Conservation (phyloP, 2,329 filamentous ascomycete species). For the Phaeosphaeria sp. region DNA sequence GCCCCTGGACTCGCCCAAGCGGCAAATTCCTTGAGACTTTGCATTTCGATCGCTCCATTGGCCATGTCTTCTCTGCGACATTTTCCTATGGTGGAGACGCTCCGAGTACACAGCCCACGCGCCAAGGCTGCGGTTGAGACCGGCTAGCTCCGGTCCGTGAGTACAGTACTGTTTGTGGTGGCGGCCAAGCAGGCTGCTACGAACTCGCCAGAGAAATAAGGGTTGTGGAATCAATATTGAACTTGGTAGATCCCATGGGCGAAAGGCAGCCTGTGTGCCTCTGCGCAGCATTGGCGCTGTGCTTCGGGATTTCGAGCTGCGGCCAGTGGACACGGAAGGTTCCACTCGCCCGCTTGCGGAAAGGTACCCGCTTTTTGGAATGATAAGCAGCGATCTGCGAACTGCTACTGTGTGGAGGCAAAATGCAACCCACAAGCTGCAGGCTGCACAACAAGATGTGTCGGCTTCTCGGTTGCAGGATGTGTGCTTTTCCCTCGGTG, state of each 20-base stretch:
- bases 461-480: neutral
- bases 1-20: neutral
- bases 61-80: neutral
- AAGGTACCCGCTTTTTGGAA: neutral
- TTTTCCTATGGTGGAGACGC: conserved; percentile 1
- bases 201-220: neutral
- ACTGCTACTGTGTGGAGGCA: neutral
- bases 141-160: neutral
- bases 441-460: neutral
- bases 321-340: neutral
- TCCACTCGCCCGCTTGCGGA: neutral
- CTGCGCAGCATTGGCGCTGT: neutral
- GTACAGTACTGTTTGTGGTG: neutral
- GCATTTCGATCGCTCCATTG: neutral
- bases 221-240: neutral
- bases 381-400: neutral
- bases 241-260: neutral
- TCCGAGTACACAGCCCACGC: conserved; percentile 1
- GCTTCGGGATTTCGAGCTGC: neutral
- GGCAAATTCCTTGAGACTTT: neutral
- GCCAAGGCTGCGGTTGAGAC: neutral
- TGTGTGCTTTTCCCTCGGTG: neutral
- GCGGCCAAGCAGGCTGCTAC: conserved; percentile 1
- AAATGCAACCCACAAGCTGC: neutral
- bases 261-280: neutral